Evolutionary conservation across 345 rosid species (phyloP).

Genomic region (Heritiera fomes): DNA sequence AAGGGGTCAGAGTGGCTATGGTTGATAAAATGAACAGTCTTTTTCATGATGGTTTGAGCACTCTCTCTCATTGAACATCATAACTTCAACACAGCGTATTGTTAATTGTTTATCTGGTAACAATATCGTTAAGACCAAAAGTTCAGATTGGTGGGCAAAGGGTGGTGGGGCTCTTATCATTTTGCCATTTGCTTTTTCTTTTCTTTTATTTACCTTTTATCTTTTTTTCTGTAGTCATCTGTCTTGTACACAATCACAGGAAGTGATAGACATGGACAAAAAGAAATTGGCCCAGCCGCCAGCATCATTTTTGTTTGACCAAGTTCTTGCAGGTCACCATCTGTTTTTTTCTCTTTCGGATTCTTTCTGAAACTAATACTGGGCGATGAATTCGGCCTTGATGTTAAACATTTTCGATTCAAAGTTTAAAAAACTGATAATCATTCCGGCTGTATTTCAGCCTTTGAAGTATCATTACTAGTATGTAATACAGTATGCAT

Average conservation of each 20-base stretch:
- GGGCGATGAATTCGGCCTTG: neutral
- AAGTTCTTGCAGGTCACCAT: slow-evolving; percentile 9
- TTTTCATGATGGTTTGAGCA: slow-evolving; percentile 27
- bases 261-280: neutral
- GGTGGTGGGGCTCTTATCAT: slow-evolving; percentile 11
- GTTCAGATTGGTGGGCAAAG: slow-evolving; percentile 3
- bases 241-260: neutral
- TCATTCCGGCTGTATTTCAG: neutral
- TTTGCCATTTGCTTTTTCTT: neutral
- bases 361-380: neutral
- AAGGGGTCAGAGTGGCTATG: too few relatives aligned
- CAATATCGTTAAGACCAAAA: neutral
- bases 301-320: neutral
- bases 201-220: neutral
- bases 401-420: neutral
- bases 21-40: neutral
- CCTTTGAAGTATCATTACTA: neutral
- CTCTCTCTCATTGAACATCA: neutral
- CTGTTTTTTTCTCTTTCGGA: neutral
- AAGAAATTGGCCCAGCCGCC: neutral
- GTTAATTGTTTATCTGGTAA: too few relatives aligned
- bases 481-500: neutral
- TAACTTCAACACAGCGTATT: neutral
- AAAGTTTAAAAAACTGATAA: neutral
- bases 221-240: neutral